Conservation (phyloP, 2,329 filamentous ascomycete genomes). For the Pseudogymnoascus sp. region DNA sequence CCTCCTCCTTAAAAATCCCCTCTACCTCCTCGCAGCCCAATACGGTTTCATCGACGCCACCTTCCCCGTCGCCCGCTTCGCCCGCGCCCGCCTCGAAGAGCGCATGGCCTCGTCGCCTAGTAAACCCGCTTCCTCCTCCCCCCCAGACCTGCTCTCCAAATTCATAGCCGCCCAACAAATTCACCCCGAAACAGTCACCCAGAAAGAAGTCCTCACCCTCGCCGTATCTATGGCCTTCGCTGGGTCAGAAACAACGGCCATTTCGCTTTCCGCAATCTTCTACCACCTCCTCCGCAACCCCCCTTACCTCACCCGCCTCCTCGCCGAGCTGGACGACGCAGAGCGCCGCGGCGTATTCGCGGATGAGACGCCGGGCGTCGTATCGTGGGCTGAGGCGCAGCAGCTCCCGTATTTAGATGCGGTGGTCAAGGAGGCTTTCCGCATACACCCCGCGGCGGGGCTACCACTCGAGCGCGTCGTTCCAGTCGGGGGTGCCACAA, state of each 20-base stretch:
- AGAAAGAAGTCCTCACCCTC: slow-evolving; percentile 60
- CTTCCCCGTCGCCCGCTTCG: slow-evolving; percentile 67
- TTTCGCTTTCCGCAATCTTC: slow-evolving; percentile 62
- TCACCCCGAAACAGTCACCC: slow-evolving; percentile 63
- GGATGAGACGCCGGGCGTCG: slow-evolving; percentile 48
- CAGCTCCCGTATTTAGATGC: slow-evolving; percentile 69
- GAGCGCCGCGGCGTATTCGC: slow-evolving; percentile 43
- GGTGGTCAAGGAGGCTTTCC: slow-evolving; percentile 69
- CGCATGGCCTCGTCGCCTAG: slow-evolving; percentile 34
- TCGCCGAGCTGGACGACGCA: slow-evolving; percentile 54
- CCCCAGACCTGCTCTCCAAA: slow-evolving; percentile 57
- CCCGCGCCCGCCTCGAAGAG: slow-evolving; percentile 57
- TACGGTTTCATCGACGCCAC: slow-evolving; percentile 60
- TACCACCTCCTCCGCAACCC: slow-evolving; percentile 65
- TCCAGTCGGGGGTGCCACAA: slow-evolving; percentile 53
- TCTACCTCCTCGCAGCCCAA: slow-evolving; percentile 59
- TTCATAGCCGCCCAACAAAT: slow-evolving; percentile 61
- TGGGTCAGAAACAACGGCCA: slow-evolving; percentile 72
- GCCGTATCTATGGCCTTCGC: slow-evolving; percentile 67
- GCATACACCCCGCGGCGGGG: slow-evolving; percentile 65
- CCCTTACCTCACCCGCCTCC: slow-evolving; percentile 43
- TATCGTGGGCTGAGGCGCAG: slow-evolving; percentile 63
- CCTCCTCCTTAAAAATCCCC: slow-evolving; percentile 65
- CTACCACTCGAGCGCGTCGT: slow-evolving; percentile 67
- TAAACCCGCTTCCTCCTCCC: slow-evolving; percentile 15